These are phyloP conservation scores for Vigna angularis DNA, from an alignment of 306 rosid genomes.

Conservation along the genomic window DNA sequence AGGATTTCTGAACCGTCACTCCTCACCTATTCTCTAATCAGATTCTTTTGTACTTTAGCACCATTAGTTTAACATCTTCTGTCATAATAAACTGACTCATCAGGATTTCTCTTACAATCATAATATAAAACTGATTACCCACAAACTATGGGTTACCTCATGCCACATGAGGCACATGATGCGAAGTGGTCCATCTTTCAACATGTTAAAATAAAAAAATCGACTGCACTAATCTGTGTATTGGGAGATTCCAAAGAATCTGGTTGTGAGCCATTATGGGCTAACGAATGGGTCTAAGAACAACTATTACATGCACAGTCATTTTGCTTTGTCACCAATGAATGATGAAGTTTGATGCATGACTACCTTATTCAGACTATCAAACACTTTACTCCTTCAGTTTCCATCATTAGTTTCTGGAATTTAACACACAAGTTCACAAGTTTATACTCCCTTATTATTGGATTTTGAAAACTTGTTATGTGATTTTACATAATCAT, in stretches of 20 bases:
- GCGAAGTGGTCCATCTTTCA: conserved; percentile 29
- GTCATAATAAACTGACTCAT: conserved; percentile 19
- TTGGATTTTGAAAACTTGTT: too few species aligned
- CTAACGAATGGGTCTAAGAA: conserved; percentile 7
- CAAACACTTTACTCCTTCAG: not conserved
- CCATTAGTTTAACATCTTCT: conserved; percentile 33
- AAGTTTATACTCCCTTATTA: not conserved
- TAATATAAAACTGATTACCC: conserved; percentile 33
- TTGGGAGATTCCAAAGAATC: conserved; percentile 9
- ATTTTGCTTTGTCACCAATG: conserved; percentile 5
- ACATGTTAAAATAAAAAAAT: not conserved
- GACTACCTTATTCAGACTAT: not conserved
- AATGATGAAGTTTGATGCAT: not conserved
- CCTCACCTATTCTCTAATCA: conserved; percentile 18
- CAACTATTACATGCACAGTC: not conserved
- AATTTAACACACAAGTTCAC: not conserved
- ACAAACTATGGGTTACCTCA: conserved; percentile 39
- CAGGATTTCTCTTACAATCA: not conserved
- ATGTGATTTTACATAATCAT: too few species aligned
- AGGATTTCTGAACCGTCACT: conserved; percentile 48
- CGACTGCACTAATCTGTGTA: not conserved
- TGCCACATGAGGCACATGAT: conserved; percentile 47
- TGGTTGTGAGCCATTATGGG: conserved; percentile 24
- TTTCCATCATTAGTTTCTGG: not conserved
- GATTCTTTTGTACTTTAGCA: conserved; percentile 47